Conservation (phyloP, 202 grass and related monocot genomes). For the Setaria italica region DNA sequence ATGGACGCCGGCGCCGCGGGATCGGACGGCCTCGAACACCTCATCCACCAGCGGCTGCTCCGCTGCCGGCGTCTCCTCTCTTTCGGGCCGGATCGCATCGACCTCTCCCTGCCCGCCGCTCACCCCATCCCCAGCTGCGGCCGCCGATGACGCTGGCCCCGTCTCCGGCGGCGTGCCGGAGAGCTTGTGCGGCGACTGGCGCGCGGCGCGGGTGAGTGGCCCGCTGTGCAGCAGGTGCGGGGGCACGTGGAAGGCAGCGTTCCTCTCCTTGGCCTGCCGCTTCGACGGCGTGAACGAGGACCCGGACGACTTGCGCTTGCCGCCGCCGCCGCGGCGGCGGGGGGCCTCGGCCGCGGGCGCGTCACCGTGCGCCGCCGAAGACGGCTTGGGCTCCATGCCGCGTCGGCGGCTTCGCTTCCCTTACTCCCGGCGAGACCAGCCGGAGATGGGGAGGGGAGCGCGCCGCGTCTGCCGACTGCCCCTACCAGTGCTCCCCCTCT, state of each 20-base stretch:
- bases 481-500: background rate
- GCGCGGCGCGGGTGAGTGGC: slow-evolving; percentile 86
- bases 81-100: slow-evolving; percentile 43
- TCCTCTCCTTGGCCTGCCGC: slow-evolving; percentile 89
- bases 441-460: slow-evolving; percentile 48
- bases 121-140: slow-evolving; percentile 13
- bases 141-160: slow-evolving; percentile 17
- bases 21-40: slow-evolving; percentile 87
- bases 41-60: slow-evolving; percentile 77
- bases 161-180: slow-evolving; percentile 37
- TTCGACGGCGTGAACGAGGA: slow-evolving; percentile 75
- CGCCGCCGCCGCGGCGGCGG: slow-evolving; percentile 68
- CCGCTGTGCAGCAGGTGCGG: slow-evolving; percentile 82
- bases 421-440: slow-evolving; percentile 36
- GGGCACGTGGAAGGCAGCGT: slow-evolving; percentile 62
- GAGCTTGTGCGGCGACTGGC: slow-evolving; percentile 88
- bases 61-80: slow-evolving; percentile 49
- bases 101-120: slow-evolving; percentile 37
- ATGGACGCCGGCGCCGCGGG: slow-evolving; percentile 75
- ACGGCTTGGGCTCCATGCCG: slow-evolving; percentile 69
- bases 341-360: slow-evolving; percentile 54
- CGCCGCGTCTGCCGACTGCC: slow-evolving; percentile 39
- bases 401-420: background rate
- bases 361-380: slow-evolving; percentile 36
- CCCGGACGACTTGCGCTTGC: slow-evolving; percentile 77